Base-by-base conservation (phyloP, 768 basidiomycete species). In the Candolleomyces eurysporus region DNA sequence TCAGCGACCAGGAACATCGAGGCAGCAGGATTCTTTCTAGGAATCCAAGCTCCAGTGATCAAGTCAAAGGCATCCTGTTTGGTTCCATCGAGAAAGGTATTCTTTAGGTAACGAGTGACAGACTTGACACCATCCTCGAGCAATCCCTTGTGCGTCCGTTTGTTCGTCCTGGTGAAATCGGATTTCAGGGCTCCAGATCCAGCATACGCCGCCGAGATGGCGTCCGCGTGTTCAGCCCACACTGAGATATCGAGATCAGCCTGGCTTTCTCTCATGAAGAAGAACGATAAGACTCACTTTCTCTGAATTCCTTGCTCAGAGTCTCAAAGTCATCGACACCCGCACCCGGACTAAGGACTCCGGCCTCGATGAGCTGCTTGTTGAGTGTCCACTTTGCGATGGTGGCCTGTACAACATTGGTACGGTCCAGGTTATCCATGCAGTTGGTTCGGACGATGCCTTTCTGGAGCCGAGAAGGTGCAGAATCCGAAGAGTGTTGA, bases 171-270 rank as follows among this genome's bases (percentile, higher is more conserved):
- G 17, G 96, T 98, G 71, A 94, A 97, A 74, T 98, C 97, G 0
- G 94, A 93, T 74, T 99, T 99, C 66, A 99, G 74, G 1, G 97
- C 97, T 13, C 92, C 96, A 32, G 96, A 95, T 19, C 97, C 97
- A 51, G 89, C 91, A 74, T 99, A 99, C 0, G 96, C 95, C 50
- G 81, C 85, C 0, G 94, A 87, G 64, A 99, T 92, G 52, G 82
- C 79, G 73, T 99, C 94, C 16, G 93, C 97, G 70, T 98, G 96
- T 67, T 98, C 92, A 26, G 97, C 90, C 97, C 97, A 99, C 78
- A 98, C 96, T 98, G 59, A 66, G 49, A 36, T 31, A 46, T 59
- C 26, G 48, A 46, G 58, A 42, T 14, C 54, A 17, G 60, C 50
- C n/a, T 11, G 22, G 49, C 10, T 19, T 55, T 43, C 50, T 36